These are phyloP conservation scores for Coemansia reversa DNA, from an alignment of 192 early-diverging fungal genomes.

Conservation along the genomic window DNA sequence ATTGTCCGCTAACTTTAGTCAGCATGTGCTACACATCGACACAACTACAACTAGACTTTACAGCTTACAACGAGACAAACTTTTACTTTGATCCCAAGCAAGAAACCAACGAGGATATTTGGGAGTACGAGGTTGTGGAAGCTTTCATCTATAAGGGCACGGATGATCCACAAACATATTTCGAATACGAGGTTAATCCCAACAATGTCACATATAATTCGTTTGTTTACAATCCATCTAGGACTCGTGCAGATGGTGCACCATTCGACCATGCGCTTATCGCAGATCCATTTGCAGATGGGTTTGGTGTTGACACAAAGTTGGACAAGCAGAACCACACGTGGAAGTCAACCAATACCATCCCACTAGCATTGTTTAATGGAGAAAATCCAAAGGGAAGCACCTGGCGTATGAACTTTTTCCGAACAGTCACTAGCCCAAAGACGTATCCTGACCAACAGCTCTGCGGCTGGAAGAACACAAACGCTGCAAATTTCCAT, in stretches of 20 bases:
- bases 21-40: slow-evolving; percentile 50
- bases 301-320: slow-evolving; percentile 38
- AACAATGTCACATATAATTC: slow-evolving; percentile 53
- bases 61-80: slow-evolving; percentile 38
- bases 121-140: slow-evolving; percentile 54
- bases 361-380: slow-evolving; percentile 52
- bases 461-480: slow-evolving; percentile 53
- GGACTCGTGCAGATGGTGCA: slow-evolving; percentile 28
- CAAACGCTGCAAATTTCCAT: slow-evolving; percentile 46
- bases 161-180: slow-evolving; percentile 46
- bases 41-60: slow-evolving; percentile 36
- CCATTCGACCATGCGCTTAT: slow-evolving; percentile 52
- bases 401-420: slow-evolving; percentile 56
- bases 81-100: slow-evolving; percentile 43
- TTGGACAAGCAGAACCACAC: slow-evolving; percentile 24
- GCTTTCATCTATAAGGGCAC: slow-evolving; percentile 51
- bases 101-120: slow-evolving; percentile 51
- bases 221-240: slow-evolving; percentile 51
- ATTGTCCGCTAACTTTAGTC: slow-evolving; percentile 35
- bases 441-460: slow-evolving; percentile 45
- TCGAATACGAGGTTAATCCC: slow-evolving; percentile 51
- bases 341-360: slow-evolving; percentile 29
- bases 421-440: slow-evolving; percentile 44
- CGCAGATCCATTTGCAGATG: slow-evolving; percentile 45
- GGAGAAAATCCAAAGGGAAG: slow-evolving; percentile 40